Conservation (phyloP, 305 asterid species). For the Fraxinus sp. region DNA sequence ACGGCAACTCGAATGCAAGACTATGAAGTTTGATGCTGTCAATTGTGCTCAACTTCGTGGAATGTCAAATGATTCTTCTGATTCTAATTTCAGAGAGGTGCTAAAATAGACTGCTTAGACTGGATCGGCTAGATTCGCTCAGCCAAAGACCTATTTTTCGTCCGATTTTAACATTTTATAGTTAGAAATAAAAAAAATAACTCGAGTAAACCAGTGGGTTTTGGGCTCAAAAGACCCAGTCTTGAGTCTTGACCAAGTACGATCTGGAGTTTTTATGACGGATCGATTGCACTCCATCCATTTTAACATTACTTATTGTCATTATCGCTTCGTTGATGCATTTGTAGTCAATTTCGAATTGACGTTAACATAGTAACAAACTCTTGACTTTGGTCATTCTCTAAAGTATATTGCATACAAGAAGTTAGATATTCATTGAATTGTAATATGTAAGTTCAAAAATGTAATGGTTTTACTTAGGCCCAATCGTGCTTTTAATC, state of each 20-base stretch:
- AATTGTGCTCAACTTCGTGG: neutral
- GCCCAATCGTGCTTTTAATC: too few species aligned
- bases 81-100: neutral
- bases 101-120: neutral
- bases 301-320: too few species aligned
- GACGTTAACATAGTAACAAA: neutral
- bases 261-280: too few species aligned
- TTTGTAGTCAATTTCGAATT: neutral
- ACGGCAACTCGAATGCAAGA: neutral
- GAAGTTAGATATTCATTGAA: slow-evolving; percentile 6
- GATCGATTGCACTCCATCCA: too few species aligned
- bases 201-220: neutral
- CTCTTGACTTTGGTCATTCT: neutral
- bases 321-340: too few species aligned
- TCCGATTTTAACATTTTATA: too few species aligned
- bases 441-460: neutral
- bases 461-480: too few species aligned
- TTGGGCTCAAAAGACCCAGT: neutral
- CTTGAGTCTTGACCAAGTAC: neutral
- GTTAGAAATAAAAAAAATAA: neutral
- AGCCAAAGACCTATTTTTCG: neutral
- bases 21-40: neutral
- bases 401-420: slow-evolving; percentile 17
- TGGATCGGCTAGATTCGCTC: neutral
- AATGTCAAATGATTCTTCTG: neutral